A percentile compares a stretch with the other conserved stretches of the same genome.
phyloP scores from a whole-genome alignment of 169 alveolate genomes.

The Eimeria tenella region DNA sequence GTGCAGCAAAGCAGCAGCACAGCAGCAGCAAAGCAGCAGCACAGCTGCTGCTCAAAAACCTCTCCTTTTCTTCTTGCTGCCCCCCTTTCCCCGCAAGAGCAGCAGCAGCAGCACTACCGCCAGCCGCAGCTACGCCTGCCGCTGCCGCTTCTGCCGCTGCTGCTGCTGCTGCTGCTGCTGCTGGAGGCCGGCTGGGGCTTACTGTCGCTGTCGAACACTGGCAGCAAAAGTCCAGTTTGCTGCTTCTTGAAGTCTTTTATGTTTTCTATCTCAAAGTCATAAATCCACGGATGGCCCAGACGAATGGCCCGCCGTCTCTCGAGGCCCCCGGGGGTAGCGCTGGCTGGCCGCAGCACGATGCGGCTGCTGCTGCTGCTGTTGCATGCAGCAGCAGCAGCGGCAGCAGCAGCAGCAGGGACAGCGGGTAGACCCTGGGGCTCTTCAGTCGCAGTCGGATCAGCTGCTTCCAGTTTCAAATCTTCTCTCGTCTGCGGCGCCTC shows the following conservation, averaged over 20 bases:
- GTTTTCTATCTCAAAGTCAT: constrained; percentile 28
- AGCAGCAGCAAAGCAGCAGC: not conserved
- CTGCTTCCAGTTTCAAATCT: too few species aligned
- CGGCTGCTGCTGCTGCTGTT: constrained; percentile 13
- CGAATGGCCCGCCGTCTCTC: constrained; percentile 11
- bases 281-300: constrained; percentile 51
- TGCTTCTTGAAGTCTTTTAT: not conserved
- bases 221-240: constrained; percentile 51
- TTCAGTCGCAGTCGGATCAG: too few species aligned
- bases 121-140: not conserved
- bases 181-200: not conserved
- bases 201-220: constrained; percentile 19
- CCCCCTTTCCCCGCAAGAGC: not conserved
- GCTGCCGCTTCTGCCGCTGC: not conserved
- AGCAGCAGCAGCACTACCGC: not conserved
- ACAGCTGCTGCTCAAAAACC: not conserved
- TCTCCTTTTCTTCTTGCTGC: not conserved
- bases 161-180: not conserved
- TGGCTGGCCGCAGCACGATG: not conserved
- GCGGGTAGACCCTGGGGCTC: not conserved
- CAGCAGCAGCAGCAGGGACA: constrained; percentile 2
- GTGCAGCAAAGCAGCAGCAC: too few species aligned
- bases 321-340: constrained; percentile 23
- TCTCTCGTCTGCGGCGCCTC: too few species aligned
- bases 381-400: not conserved